Conservation (phyloP, 2,329 filamentous ascomycete genomes). For the Plectosphaerella plurivora region DNA sequence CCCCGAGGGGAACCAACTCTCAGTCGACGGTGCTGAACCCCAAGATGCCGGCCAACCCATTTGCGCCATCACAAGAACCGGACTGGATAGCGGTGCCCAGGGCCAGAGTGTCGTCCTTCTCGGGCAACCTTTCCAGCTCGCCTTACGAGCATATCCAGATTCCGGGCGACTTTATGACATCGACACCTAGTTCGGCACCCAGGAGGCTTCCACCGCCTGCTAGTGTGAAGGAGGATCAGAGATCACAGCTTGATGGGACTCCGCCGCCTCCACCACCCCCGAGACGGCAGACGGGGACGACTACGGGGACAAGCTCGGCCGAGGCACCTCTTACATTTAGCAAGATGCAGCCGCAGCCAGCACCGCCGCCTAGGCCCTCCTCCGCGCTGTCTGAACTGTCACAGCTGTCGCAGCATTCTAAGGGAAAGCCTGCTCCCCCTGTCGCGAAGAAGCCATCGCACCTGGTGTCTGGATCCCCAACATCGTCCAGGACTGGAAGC, state of each 20-base stretch:
- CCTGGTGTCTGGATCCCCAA: constrained; percentile 30
- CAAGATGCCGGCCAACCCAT: constrained; percentile 75
- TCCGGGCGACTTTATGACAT: constrained; percentile 40
- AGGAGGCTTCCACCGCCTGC: constrained; percentile 46
- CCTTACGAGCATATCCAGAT: constrained; percentile 55
- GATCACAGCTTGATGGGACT: constrained; percentile 21
- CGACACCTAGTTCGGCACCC: constrained; percentile 37
- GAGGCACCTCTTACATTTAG: constrained; percentile 8
- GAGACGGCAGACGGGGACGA: constrained; percentile 29
- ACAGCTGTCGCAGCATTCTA: constrained; percentile 23
- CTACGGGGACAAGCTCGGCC: neutral
- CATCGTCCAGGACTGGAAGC: constrained; percentile 15
- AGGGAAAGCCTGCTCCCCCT: constrained; percentile 43
- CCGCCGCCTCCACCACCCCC: constrained; percentile 43
- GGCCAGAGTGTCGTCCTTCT: constrained; percentile 47
- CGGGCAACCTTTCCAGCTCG: constrained; percentile 51
- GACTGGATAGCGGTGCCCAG: constrained; percentile 75
- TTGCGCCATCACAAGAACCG: constrained; percentile 65
- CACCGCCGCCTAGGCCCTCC: constrained; percentile 22
- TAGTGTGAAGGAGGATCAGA: constrained; percentile 35
- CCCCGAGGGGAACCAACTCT: constrained; percentile 47
- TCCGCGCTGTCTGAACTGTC: constrained; percentile 29
- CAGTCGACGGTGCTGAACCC: constrained; percentile 65
- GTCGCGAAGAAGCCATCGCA: constrained; percentile 62
- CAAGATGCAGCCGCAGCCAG: constrained; percentile 19